phyloP scores from a whole-genome alignment of 495 filamentous ascomycete species.

The Penicillium herquei region DNA sequence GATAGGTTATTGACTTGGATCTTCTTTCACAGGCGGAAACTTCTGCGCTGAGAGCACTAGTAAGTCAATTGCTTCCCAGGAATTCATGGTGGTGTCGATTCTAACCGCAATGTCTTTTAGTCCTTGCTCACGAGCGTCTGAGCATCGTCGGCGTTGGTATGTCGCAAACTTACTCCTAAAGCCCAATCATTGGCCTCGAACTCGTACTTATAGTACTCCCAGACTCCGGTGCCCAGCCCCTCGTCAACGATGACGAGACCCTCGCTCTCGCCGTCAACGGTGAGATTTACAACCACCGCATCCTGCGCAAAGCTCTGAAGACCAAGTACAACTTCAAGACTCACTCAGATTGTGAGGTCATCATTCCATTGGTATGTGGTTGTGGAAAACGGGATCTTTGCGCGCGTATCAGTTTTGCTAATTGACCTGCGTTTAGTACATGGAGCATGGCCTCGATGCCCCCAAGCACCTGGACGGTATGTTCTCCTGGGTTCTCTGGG shows the following conservation, averaged over 20 bases:
- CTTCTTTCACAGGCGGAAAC: conserved; percentile 69
- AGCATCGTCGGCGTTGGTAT: conserved; percentile 96
- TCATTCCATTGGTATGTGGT: conserved; percentile 83
- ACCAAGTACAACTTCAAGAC: conserved; percentile 91
- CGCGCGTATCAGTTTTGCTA: conserved; percentile 1
- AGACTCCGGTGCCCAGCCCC: conserved; percentile 94
- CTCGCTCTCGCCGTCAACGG: conserved; percentile 96
- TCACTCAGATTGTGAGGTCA: conserved; percentile 95
- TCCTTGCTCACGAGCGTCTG: conserved; percentile 94
- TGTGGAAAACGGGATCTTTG: neutral
- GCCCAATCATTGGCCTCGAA: neutral
- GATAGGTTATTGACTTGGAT: conserved; percentile 13
- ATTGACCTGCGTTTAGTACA: conserved; percentile 58
- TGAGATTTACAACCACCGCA: conserved; percentile 98
- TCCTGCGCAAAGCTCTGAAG: conserved; percentile 82
- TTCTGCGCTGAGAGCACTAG: conserved; percentile 85
- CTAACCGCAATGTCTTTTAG: conserved; percentile 47
- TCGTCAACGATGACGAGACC: conserved; percentile 84
- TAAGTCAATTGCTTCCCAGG: conserved; percentile 42
- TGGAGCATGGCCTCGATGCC: conserved; percentile 87
- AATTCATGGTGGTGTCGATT: neutral
- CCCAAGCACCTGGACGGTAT: conserved; percentile 96
- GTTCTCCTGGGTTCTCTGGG: conserved; percentile 98
- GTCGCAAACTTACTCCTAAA: conserved; percentile 28
- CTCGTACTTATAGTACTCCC: conserved; percentile 1